Evolutionary conservation across 306 rosid genomes (phyloP).

Genomic region (Begonia masoniana): DNA sequence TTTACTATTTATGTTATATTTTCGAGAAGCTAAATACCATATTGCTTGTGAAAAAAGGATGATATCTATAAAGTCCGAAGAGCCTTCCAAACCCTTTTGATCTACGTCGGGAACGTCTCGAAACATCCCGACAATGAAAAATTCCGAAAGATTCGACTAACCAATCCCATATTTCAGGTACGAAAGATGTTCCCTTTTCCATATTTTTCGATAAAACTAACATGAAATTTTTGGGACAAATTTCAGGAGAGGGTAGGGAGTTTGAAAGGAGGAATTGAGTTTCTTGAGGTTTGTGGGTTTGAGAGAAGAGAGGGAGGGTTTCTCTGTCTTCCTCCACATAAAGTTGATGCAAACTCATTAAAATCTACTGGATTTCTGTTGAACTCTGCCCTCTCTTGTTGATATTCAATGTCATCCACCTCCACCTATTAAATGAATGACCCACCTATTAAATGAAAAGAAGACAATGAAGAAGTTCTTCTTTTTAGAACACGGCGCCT

Average conservation of each 20-base stretch:
- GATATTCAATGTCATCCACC: too few species aligned
- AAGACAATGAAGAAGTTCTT: too few species aligned
- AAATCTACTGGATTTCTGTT: conserved; percentile 78
- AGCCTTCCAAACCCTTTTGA: too few species aligned
- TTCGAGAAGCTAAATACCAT: background rate
- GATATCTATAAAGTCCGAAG: conserved; percentile 67
- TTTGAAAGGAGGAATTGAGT: conserved; percentile 67
- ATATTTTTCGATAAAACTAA: background rate
- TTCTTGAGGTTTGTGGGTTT: conserved; percentile 89
- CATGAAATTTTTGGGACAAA: background rate
- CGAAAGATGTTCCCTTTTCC: background rate
- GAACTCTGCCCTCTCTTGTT: conserved; percentile 85
- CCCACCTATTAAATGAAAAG: too few species aligned
- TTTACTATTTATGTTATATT: background rate
- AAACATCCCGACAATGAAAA: conserved; percentile 83
- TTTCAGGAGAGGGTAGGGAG: conserved; percentile 88
- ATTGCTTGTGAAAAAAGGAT: conserved; percentile 33
- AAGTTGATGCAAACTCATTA: conserved; percentile 62
- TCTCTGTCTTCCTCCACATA: conserved; percentile 57
- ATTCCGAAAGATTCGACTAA: conserved; percentile 75
- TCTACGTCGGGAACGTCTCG: too few species aligned
- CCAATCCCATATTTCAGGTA: conserved; percentile 76
- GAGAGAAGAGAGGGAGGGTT: conserved; percentile 69
- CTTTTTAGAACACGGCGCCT: too few species aligned
- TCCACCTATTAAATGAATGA: too few species aligned